Evolutionary conservation across 78 protist species (phyloP).

Genomic region (Acrasis kona): DNA sequence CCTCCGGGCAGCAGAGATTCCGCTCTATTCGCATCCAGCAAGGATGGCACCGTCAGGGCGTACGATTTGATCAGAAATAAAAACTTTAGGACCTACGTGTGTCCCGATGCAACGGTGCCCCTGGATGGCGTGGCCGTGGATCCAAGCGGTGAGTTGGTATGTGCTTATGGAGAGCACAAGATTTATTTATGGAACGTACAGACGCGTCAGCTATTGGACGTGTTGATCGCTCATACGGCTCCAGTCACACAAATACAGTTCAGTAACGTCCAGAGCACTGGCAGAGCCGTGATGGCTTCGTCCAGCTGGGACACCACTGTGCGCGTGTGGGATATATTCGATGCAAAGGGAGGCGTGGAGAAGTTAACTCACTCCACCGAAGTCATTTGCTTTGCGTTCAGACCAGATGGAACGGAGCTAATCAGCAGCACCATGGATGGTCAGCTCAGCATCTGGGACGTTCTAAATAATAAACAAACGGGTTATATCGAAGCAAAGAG

Average conservation of each 20-base stretch:
- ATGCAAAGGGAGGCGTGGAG: neutral
- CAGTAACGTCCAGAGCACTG: constrained; percentile 33
- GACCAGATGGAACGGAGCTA: constrained; percentile 17
- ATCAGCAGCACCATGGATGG: constrained; percentile 6
- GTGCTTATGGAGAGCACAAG: constrained; percentile 75
- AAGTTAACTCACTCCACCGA: neutral
- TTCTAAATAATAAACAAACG: neutral
- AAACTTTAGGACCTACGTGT: constrained; percentile 60
- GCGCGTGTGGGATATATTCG: constrained; percentile 25
- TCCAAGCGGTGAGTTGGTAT: constrained; percentile 78
- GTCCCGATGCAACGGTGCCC: constrained; percentile 10
- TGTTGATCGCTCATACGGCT: constrained; percentile 60
- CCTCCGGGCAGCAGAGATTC: constrained; percentile 25
- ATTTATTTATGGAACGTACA: constrained; percentile 77
- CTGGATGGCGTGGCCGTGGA: constrained; percentile 69
- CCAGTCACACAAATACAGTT: constrained; percentile 58
- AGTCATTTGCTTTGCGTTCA: neutral
- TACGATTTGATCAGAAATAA: constrained; percentile 81
- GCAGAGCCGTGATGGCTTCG: neutral
- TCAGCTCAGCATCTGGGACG: constrained; percentile 4
- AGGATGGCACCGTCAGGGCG: constrained; percentile 90
- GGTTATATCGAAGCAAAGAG: constrained; percentile 5
- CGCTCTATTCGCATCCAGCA: constrained; percentile 49
- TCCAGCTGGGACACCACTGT: constrained; percentile 16
- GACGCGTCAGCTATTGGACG: constrained; percentile 82